Evolutionary conservation across 768 basidiomycete genomes (phyloP), one percentile per base, ranked within the genome.

Genomic region (Kwoniella sp.): DNA sequence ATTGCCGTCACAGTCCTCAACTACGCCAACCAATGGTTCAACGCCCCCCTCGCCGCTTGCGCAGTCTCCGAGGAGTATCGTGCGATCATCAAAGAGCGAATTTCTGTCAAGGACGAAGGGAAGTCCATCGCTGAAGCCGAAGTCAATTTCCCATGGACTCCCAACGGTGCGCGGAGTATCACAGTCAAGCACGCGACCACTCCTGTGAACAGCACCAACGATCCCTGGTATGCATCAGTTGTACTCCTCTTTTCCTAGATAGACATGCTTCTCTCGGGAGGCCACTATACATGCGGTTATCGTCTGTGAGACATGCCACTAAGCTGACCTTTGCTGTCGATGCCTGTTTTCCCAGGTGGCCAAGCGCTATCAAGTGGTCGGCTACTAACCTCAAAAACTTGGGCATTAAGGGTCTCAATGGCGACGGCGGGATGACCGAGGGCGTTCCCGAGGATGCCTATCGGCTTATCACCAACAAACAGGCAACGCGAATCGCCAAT

Each of bases 11-110:
- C n/a, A 50, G 49, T 27, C 5, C 24, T 27, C 22, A 27, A 25
- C 22, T 50, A 22, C 10, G 49, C 49, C 49, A 25, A 27, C 24
- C 26, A 27, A 50, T 50, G 49, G 49, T 50, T 25, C 49, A 50
- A 27, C 22, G 26, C 26, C 19, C 49, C 49, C 26, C 22, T 50
- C 49, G 24, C 26, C 17, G 49, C 49, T 22, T 50, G 49, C 24
- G 49, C 49, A 7, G 22, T 25, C 19, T 6, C 26, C 12, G 22
- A 50, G 22, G 49, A 17, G 17, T 25, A 25, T 21, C 40, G 40
- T 3, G 40, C 10, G 3, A 3, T 10, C 10, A 44, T 44, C 40
- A 44, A 44, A 15, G 40, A 44, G 3, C 40, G 40, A 44, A 3
- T 44, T 19, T 44, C 40, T 4, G 17, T 44, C 40, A 44, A 44